phyloP scores from a whole-genome alignment of 2,329 filamentous ascomycete species.

The Myriosclerotinia scirpicola region DNA sequence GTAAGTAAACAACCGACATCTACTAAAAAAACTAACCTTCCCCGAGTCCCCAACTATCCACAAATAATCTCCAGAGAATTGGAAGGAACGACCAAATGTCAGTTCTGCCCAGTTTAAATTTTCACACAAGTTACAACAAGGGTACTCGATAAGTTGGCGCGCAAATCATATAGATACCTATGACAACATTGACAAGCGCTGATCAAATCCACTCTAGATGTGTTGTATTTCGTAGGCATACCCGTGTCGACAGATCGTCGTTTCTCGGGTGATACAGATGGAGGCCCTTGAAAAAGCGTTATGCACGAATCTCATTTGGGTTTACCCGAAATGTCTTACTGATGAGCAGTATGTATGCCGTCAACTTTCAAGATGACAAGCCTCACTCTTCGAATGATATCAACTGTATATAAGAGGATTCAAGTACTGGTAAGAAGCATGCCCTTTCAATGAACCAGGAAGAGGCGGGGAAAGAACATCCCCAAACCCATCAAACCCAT shows the following conservation, averaged over 20 bases:
- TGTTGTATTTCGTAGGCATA: not conserved
- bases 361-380: not conserved
- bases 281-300: not conserved
- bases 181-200: conserved; percentile 13
- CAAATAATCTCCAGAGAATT: not conserved
- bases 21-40: not conserved
- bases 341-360: not conserved
- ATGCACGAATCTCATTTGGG: not conserved
- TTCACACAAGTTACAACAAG: not conserved
- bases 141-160: not conserved
- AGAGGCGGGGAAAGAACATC: conserved; percentile 9
- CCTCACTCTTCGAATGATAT: conserved; percentile 4
- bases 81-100: conserved; percentile 16
- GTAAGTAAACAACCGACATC: not conserved
- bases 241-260: conserved; percentile 12
- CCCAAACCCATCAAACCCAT: not conserved
- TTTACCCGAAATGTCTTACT: not conserved
- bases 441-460: not conserved
- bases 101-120: conserved; percentile 6
- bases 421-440: not conserved
- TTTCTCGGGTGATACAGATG: not conserved
- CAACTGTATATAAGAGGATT: not conserved
- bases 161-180: conserved; percentile 1
- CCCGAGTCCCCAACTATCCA: conserved; percentile 16
- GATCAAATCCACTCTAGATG: conserved; percentile 10